Evolutionary conservation across 176 grass and related monocot species (phyloP), one percentile per base, ranked within the genome.

Genomic region (Aegilops longissima): DNA sequence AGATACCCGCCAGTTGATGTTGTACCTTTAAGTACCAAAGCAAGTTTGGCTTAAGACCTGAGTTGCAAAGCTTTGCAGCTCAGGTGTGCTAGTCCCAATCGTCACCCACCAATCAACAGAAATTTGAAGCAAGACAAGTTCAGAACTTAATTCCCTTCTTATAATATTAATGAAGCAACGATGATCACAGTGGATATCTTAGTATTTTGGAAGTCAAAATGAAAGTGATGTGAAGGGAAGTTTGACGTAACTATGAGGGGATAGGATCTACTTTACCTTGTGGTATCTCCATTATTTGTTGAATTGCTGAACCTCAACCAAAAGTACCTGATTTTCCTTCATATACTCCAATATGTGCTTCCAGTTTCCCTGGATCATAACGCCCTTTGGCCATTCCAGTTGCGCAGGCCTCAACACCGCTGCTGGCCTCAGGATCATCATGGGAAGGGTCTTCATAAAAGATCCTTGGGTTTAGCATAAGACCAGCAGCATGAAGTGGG

Each of bases 401-500:
- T 17, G 92, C 82, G 47, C 90, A 91, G 39, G 66, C 71, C 5
- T 54, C 69, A 47, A 92, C 62, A 39, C 96, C 92, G 36, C 84
- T 92, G 10, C 64, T 79, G 68, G 94, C 87, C 80, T 98, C 93
- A 77, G 76, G 66, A 79, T 95, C 96, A 49, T 76, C 14, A 73
- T 65, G 42, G 81, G 76, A 92, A 34, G 82, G 47, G 3, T 58
- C 66, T 16, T 77, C 62, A 54, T 92, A 98, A 73, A 89, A 98
- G 8, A 94, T 73, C 44, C 70, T 59, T 25, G 96, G 93, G 67
- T 98, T 98, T 24, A 98, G 81, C 79, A 72, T 63, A 77, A 93
- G 90, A 73, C 84, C 91, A 34, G 86, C 91, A 67, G 81, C 86
- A 86, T 95, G 91, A 59, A 95, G 58, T 24, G 93, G 80, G 76